phyloP scores from a whole-genome alignment of 257 asterid species.

The Lantana camara region DNA sequence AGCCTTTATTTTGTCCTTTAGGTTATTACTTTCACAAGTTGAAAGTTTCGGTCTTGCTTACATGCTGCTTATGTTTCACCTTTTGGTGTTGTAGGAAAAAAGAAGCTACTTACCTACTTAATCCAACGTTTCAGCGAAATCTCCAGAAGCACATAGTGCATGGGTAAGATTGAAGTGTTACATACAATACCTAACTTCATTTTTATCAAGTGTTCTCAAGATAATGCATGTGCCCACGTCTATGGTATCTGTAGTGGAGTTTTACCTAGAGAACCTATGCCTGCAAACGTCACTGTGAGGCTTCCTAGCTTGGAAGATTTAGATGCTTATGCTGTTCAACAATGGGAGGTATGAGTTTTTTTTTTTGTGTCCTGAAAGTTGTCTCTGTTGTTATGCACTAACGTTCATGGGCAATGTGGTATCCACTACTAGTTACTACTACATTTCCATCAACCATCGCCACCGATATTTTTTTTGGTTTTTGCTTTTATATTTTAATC shows the following conservation, averaged over 20 bases:
- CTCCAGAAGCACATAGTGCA: conserved; percentile 81
- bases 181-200: neutral
- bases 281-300: conserved; percentile 77
- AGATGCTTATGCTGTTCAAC: conserved; percentile 81
- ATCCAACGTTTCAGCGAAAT: conserved; percentile 76
- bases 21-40: neutral
- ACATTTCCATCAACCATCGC: neutral
- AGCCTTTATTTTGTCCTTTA: neutral
- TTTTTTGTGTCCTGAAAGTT: conserved; percentile 19
- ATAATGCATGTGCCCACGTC: conserved; percentile 22
- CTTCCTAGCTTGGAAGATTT: conserved; percentile 88
- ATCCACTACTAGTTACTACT: conserved; percentile 9
- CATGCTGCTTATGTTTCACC: conserved; percentile 24
- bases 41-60: conserved; percentile 23
- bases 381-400: conserved; percentile 21
- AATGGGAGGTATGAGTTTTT: conserved; percentile 85
- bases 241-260: conserved; percentile 68
- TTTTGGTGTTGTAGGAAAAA: conserved; percentile 60
- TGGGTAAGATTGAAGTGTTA: conserved; percentile 60
- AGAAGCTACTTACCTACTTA: conserved; percentile 68
- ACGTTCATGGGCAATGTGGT: conserved; percentile 19
- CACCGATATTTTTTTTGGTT: neutral
- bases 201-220: neutral
- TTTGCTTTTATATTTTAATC: neutral
- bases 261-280: conserved; percentile 95